Evolutionary conservation across 257 asterid genomes (phyloP), one percentile per base, ranked within the genome.

Genomic region (Lavandula angustifolia): DNA sequence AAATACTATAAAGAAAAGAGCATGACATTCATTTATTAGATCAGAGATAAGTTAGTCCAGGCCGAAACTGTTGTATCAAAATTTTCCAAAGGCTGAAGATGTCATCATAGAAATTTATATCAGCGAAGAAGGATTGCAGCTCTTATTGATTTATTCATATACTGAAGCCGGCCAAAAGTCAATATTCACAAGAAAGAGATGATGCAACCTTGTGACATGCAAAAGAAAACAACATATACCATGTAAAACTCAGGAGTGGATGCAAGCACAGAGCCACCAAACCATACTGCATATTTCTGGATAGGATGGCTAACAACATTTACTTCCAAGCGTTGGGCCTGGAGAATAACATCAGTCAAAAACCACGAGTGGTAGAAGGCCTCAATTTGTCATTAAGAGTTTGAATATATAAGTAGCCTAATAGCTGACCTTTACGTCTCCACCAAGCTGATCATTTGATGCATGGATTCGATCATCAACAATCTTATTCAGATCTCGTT

Each of bases 281-380:
- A 92, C 99, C 99, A 92, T 72, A 87, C 99, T 70, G 99, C 99
- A 60, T 80, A 81, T 78, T 94, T 87, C 84, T 94, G 97, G 77
- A 90, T 81, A 49, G 95, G 95, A 74, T 87, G 89, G 83, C 97
- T 90, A 64, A 83, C 88, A 46, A 94, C 99, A 75, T 86, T 87
- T 67, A 94, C 96, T 79, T 94, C 99, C 83, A 94, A 86, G 2
- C 92, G 95, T 52, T 86, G 90, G 42, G 92, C 86, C 98, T 87
- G 80, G 62, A 53, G 67, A 67, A 54, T 58, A 68, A 35, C 49
- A 60, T 62, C 50, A 12, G 57, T 34, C 66, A 67, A 54, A 57
- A 58, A 44, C 49, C 34, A 52, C n/a, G 51, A 43, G 18, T 40
- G 41, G 64, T 50, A 17, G 54, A 66, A 48, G 27, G 52, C 34